phyloP scores from a whole-genome alignment of 495 filamentous ascomycete genomes.

The Hyaloscypha variabilis region DNA sequence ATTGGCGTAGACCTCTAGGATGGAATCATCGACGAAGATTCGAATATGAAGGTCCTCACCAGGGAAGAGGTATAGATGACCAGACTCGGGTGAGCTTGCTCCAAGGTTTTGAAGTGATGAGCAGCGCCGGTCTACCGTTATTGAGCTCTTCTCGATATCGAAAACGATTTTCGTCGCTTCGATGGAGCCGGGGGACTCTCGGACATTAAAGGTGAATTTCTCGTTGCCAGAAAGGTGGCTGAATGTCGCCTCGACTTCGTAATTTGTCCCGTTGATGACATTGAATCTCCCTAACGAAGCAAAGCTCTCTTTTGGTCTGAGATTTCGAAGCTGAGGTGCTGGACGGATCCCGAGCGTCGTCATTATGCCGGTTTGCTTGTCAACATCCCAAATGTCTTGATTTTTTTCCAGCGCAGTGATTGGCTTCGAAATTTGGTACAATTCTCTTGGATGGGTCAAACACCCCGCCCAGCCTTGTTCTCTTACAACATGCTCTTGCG shows the following conservation, averaged over 20 bases:
- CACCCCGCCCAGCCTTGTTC: constrained; percentile 29
- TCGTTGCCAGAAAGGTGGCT: constrained; percentile 31
- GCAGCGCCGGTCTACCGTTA: constrained; percentile 34
- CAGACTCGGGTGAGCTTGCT: constrained; percentile 28
- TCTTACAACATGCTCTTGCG: constrained; percentile 6
- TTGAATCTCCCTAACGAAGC: constrained; percentile 20
- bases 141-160: constrained; percentile 30
- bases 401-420: constrained; percentile 1
- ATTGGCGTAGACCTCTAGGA: constrained; percentile 46
- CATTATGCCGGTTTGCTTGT: constrained; percentile 18
- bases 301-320: constrained; percentile 25
- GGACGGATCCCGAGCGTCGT: constrained; percentile 25
- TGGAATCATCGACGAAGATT: constrained; percentile 42
- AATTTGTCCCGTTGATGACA: constrained; percentile 24
- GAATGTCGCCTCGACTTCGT: constrained; percentile 34
- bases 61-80: constrained; percentile 33
- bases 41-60: constrained; percentile 38
- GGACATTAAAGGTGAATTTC: constrained; percentile 27
- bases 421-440: constrained; percentile 22
- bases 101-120: constrained; percentile 33
- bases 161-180: constrained; percentile 38
- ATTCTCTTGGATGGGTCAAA: constrained; percentile 24
- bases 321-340: constrained; percentile 24
- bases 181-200: constrained; percentile 8
- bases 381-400: constrained; percentile 19